A percentile compares a stretch with the other conserved stretches of the same genome.
Conservation (phyloP, 2,329 filamentous ascomycete species). For the Phyllosticta citribraziliensis region DNA sequence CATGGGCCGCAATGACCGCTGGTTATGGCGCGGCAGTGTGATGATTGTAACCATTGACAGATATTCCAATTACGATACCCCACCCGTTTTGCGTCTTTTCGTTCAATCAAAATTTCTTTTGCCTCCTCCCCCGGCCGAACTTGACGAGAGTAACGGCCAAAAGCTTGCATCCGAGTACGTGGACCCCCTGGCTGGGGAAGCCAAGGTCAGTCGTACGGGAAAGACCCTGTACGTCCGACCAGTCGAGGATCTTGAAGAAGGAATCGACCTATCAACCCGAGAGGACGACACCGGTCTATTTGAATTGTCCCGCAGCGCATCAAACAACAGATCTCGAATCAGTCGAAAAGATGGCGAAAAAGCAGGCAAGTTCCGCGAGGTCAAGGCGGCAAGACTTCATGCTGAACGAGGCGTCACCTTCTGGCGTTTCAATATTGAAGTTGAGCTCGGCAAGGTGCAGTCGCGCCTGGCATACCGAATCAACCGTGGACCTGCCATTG, state of each 20-base stretch:
- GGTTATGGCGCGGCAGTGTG: constrained; percentile 85
- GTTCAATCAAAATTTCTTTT: constrained; percentile 76
- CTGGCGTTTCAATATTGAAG: constrained; percentile 92
- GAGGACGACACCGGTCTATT: constrained; percentile 80
- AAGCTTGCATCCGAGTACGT: constrained; percentile 69
- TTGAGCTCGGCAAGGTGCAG: constrained; percentile 70
- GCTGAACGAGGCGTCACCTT: constrained; percentile 83
- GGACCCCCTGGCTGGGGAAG: constrained; percentile 79
- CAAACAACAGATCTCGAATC: constrained; percentile 34
- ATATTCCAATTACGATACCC: constrained; percentile 70
- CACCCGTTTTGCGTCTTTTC: constrained; percentile 73
- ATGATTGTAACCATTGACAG: constrained; percentile 91
- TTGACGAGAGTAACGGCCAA: constrained; percentile 49
- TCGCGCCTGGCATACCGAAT: constrained; percentile 90
- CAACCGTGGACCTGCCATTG: constrained; percentile 77
- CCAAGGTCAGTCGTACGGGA: constrained; percentile 75
- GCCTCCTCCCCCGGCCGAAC: constrained; percentile 62
- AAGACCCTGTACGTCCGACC: constrained; percentile 81
- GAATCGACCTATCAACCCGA: constrained; percentile 64
- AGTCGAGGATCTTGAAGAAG: constrained; percentile 75
- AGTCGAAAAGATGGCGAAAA: constrained; percentile 65
- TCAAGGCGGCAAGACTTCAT: constrained; percentile 73
- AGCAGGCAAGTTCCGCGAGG: constrained; percentile 69
- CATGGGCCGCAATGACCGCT: constrained; percentile 45
- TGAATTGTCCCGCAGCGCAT: constrained; percentile 51